phyloP scores from a whole-genome alignment of 2,329 filamentous ascomycete species.

The Trichoderma atroviride region DNA sequence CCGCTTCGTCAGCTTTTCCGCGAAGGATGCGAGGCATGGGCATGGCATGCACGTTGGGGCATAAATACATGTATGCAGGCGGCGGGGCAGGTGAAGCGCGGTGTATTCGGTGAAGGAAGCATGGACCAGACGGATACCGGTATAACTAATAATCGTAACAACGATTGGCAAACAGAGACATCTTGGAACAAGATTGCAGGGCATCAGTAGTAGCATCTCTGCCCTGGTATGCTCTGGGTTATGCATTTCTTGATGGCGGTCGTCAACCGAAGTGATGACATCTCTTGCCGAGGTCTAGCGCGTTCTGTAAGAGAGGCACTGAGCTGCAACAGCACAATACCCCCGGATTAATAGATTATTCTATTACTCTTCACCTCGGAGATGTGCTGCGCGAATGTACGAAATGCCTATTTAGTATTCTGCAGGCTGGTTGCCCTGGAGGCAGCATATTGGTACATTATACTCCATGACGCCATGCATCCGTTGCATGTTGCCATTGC shows the following conservation, averaged over 20 bases:
- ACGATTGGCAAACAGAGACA: background rate
- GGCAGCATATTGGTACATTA: background rate
- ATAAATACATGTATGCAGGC: background rate
- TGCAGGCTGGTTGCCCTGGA: background rate
- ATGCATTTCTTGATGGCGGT: background rate
- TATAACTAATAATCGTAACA: background rate
- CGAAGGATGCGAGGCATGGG: background rate
- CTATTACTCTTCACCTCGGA: background rate
- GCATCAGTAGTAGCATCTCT: background rate
- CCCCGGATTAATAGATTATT: background rate
- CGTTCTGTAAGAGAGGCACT: background rate
- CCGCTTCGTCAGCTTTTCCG: conserved; percentile 3
- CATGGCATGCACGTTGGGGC: background rate
- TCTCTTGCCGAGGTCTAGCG: background rate
- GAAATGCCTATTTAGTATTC: background rate
- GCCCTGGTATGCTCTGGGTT: background rate
- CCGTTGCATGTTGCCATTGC: conserved; percentile 26
- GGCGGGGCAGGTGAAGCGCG: background rate
- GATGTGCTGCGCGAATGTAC: background rate
- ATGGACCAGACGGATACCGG: background rate
- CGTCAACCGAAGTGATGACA: background rate
- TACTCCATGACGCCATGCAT: conserved; percentile 26
- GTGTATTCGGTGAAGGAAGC: background rate
- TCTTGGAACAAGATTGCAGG: background rate
- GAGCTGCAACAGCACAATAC: background rate